These are phyloP conservation scores for Saraca asoca DNA, from an alignment of 331 rosid genomes.

Conservation along the genomic window DNA sequence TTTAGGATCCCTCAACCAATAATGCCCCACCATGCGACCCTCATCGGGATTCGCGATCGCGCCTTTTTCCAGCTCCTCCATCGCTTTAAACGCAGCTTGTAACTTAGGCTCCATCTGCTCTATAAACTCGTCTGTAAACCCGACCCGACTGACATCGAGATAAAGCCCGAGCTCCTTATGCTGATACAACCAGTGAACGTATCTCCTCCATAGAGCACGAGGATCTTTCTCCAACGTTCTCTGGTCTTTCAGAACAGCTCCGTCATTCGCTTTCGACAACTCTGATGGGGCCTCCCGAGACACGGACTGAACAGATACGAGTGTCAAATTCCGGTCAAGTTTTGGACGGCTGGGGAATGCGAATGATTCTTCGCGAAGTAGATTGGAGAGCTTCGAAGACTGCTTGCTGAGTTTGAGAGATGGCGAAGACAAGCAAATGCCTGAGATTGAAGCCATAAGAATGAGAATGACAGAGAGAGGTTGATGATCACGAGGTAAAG, in stretches of 20 bases:
- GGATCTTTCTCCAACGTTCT: slow-evolving; percentile 55
- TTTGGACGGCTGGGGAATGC: slow-evolving; percentile 36
- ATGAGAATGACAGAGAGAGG: not conserved
- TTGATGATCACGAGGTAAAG: slow-evolving; percentile 25
- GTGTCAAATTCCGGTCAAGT: slow-evolving; percentile 18
- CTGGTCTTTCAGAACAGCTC: slow-evolving; percentile 27
- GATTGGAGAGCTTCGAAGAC: not conserved
- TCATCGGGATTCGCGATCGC: slow-evolving; percentile 70
- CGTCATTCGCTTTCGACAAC: slow-evolving; percentile 32
- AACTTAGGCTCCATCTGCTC: slow-evolving; percentile 58
- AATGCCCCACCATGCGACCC: slow-evolving; percentile 67
- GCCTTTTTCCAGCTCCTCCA: slow-evolving; percentile 61
- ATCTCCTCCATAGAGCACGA: slow-evolving; percentile 51
- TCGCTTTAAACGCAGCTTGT: slow-evolving; percentile 53
- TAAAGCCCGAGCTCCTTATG: slow-evolving; percentile 59
- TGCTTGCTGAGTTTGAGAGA: slow-evolving; percentile 37
- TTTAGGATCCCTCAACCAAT: slow-evolving; percentile 55
- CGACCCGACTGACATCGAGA: slow-evolving; percentile 65
- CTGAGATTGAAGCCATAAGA: slow-evolving; percentile 63
- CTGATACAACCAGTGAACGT: slow-evolving; percentile 62
- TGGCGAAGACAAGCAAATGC: slow-evolving; percentile 57
- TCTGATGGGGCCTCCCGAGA: slow-evolving; percentile 50
- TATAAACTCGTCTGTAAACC: slow-evolving; percentile 60
- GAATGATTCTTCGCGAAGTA: slow-evolving; percentile 26
- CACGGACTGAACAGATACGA: slow-evolving; percentile 32